A percentile compares a stretch with the other conserved stretches of the same genome.
phyloP scores from a whole-genome alignment of 768 basidiomycete genomes.

The Tricholoma bakamatsutake region DNA sequence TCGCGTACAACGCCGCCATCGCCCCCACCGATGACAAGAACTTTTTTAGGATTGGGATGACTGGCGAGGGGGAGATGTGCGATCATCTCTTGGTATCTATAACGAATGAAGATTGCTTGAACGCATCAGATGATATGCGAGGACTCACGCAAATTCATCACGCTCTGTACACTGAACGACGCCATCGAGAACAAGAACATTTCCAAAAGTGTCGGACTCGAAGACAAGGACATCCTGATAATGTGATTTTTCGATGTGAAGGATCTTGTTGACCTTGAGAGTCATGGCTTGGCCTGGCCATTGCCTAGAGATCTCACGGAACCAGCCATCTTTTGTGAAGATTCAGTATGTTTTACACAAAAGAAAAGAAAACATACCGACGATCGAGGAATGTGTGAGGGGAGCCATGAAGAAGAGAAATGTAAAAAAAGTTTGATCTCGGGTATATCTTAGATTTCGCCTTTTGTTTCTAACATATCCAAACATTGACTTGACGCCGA shows the following conservation, averaged over 20 bases:
- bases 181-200: conserved; percentile 92
- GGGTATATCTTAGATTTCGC: neutral
- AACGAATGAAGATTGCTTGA: neutral
- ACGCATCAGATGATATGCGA: conserved; percentile 1
- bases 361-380: conserved; percentile 27
- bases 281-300: conserved; percentile 99
- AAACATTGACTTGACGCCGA: neutral
- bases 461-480: neutral
- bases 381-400: conserved; percentile 51
- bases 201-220: conserved; percentile 94
- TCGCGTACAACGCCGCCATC: conserved; percentile 98
- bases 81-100: conserved; percentile 98
- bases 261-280: conserved; percentile 89
- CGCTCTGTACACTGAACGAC: conserved; percentile 97
- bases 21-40: conserved; percentile 96
- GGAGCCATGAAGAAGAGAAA: conserved; percentile 36
- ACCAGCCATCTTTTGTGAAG: conserved; percentile 73
- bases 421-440: conserved; percentile 7
- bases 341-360: neutral
- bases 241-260: conserved; percentile 88
- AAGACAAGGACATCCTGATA: conserved; percentile 99
- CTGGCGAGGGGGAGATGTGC: conserved; percentile 93
- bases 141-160: conserved; percentile 92
- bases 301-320: conserved; percentile 89
- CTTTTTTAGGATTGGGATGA: conserved; percentile 93